A percentile compares a stretch with the other conserved stretches of the same genome.
These are phyloP conservation scores for Plasmodium reichenowi DNA, from an alignment of 169 alveolate genomes.

Conservation along the genomic window DNA sequence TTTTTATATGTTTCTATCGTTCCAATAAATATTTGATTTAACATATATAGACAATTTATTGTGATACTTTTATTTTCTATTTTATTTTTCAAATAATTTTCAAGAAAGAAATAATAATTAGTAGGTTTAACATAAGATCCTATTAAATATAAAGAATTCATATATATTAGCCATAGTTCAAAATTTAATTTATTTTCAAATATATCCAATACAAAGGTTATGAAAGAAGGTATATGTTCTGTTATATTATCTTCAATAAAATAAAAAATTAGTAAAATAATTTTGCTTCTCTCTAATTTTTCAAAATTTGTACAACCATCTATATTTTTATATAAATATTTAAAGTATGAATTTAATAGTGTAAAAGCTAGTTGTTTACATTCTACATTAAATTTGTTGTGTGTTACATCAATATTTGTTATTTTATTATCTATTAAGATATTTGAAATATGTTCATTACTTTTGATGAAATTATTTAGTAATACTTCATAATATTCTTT, in stretches of 20 bases:
- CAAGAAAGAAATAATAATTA: slow-evolving; percentile 48
- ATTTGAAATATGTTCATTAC: slow-evolving; percentile 17
- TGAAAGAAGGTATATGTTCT: slow-evolving; percentile 60
- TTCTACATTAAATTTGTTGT: slow-evolving; percentile 35
- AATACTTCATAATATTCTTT: slow-evolving; percentile 25
- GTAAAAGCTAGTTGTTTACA: slow-evolving; percentile 42
- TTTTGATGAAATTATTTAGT: slow-evolving; percentile 12
- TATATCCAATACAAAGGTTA: slow-evolving; percentile 15
- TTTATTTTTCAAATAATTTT: slow-evolving; percentile 35
- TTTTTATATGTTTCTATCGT: slow-evolving; percentile 45
- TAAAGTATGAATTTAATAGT: slow-evolving; percentile 43
- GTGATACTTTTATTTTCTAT: slow-evolving; percentile 20
- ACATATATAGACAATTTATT: slow-evolving; percentile 26
- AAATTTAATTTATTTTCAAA: slow-evolving; percentile 53
- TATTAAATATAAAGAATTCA: slow-evolving; percentile 40
- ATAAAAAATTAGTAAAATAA: slow-evolving; percentile 52
- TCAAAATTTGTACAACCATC: slow-evolving; percentile 34
- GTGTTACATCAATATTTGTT: slow-evolving; percentile 28
- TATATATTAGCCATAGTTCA: slow-evolving; percentile 27
- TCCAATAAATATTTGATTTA: slow-evolving; percentile 13
- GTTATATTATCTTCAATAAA: slow-evolving; percentile 61
- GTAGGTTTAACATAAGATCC: slow-evolving; percentile 68
- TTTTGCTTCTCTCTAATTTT: slow-evolving; percentile 33
- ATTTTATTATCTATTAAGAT: slow-evolving; percentile 43
- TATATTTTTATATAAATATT: slow-evolving; percentile 13